Evolutionary conservation across 768 basidiomycete species (phyloP).

Genomic region (Solioccasus polychromus): DNA sequence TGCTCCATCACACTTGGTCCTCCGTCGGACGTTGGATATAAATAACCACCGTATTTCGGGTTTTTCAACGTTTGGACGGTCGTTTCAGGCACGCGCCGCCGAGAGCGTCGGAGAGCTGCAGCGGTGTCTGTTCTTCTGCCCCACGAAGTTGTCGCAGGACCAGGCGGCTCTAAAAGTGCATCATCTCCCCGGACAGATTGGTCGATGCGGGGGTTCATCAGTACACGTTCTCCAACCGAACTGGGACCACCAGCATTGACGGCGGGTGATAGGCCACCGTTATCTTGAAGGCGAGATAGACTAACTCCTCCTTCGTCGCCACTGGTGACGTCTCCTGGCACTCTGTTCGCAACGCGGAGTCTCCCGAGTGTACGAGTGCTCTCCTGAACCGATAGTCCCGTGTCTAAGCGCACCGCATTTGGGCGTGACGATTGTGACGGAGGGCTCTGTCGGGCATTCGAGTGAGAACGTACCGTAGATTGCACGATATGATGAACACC

Average conservation of each 20-base stretch:
- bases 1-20: neutral
- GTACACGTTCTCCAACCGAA: neutral
- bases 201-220: neutral
- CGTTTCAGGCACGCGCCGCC: slow-evolving; percentile 5
- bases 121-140: slow-evolving; percentile 27
- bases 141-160: slow-evolving; percentile 25
- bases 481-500: neutral
- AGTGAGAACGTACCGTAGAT: no score
- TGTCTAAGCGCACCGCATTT: slow-evolving; percentile 11
- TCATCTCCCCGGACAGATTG: slow-evolving; percentile 3
- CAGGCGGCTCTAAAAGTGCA: slow-evolving; percentile 14
- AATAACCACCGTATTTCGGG: slow-evolving; percentile 13
- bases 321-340: slow-evolving; percentile 44
- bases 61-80: slow-evolving; percentile 8
- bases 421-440: slow-evolving; percentile 16
- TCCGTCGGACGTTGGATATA: slow-evolving; percentile 6
- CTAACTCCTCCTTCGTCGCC: slow-evolving; percentile 30
- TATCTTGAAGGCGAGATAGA: neutral
- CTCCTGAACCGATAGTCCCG: slow-evolving; percentile 26
- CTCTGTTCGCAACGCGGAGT: slow-evolving; percentile 47
- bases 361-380: slow-evolving; percentile 40
- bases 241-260: neutral
- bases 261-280: neutral
- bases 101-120: slow-evolving; percentile 19
- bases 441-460: slow-evolving; percentile 10